These are phyloP conservation scores for Tinospora cordifolia DNA, from an alignment of 164 flowering plant species.

Conservation along the genomic window DNA sequence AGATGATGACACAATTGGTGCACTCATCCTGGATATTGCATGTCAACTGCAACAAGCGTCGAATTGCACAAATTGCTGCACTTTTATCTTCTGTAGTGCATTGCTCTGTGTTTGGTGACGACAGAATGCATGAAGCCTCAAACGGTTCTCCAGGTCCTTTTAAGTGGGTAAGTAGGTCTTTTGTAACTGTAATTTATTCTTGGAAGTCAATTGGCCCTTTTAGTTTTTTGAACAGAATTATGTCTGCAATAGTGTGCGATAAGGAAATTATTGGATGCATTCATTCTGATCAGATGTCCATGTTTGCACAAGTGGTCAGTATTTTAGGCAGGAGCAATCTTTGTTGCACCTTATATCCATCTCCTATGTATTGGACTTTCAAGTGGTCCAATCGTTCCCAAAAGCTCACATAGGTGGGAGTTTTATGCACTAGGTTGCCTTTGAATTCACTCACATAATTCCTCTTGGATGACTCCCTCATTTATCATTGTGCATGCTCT, in stretches of 20 bases:
- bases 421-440: too few relatives aligned
- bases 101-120: conserved; percentile 50
- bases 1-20: conserved; percentile 89
- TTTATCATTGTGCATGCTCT: background rate
- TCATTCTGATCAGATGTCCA: background rate
- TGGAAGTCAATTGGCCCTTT: background rate
- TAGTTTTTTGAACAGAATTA: background rate
- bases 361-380: background rate
- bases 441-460: background rate
- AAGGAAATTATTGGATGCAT: too few relatives aligned
- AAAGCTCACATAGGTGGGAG: too few relatives aligned
- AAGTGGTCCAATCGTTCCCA: too few relatives aligned
- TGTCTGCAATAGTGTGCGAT: background rate
- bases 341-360: background rate
- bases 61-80: conserved; percentile 90
- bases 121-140: conserved; percentile 51
- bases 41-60: conserved; percentile 77
- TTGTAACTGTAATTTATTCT: background rate
- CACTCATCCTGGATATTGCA: conserved; percentile 86
- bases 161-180: conserved; percentile 67
- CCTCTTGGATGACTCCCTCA: background rate
- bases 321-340: background rate
- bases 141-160: conserved; percentile 58
- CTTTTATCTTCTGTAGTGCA: conserved; percentile 84
- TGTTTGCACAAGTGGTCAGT: background rate